Conservation (phyloP, 2,329 filamentous ascomycete genomes). For the Lasiodiplodia gonubiensis region DNA sequence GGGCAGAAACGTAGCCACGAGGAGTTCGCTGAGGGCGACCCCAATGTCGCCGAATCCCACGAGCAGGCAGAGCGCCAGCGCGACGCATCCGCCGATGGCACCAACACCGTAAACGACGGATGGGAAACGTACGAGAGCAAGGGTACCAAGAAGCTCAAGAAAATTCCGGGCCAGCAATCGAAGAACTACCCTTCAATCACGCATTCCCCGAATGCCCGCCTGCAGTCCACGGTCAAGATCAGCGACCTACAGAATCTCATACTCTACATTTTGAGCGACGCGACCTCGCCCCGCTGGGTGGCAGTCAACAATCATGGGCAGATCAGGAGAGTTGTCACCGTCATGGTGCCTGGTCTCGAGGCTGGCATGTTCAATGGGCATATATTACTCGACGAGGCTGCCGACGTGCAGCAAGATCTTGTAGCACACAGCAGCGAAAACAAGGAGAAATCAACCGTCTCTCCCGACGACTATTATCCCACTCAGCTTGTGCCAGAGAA, state of each 20-base stretch:
- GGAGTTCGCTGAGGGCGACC: conserved; percentile 19
- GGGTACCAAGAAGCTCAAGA: conserved; percentile 33
- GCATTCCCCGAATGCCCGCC: conserved; percentile 58
- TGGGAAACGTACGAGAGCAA: conserved; percentile 37
- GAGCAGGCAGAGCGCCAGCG: not conserved
- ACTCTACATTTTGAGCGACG: conserved; percentile 66
- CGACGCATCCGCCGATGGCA: conserved; percentile 14
- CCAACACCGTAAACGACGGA: conserved; percentile 29
- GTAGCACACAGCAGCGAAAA: conserved; percentile 32
- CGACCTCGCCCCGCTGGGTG: conserved; percentile 66
- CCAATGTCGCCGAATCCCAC: not conserved
- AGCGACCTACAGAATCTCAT: conserved; percentile 63
- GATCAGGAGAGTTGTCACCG: conserved; percentile 76
- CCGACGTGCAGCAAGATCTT: conserved; percentile 27
- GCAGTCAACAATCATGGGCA: conserved; percentile 62
- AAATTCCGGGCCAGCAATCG: conserved; percentile 46
- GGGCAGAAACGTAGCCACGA: conserved; percentile 27
- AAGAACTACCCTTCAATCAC: conserved; percentile 60
- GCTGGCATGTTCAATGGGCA: conserved; percentile 81
- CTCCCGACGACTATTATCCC: conserved; percentile 58
- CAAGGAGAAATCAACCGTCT: conserved; percentile 42
- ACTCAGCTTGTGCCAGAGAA: conserved; percentile 48
- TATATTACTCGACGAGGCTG: conserved; percentile 42
- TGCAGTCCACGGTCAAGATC: conserved; percentile 63
- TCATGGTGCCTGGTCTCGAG: conserved; percentile 93